These are phyloP conservation scores for Pythium oligandrum DNA, from an alignment of 352 stramenopile species.

Conservation along the genomic window DNA sequence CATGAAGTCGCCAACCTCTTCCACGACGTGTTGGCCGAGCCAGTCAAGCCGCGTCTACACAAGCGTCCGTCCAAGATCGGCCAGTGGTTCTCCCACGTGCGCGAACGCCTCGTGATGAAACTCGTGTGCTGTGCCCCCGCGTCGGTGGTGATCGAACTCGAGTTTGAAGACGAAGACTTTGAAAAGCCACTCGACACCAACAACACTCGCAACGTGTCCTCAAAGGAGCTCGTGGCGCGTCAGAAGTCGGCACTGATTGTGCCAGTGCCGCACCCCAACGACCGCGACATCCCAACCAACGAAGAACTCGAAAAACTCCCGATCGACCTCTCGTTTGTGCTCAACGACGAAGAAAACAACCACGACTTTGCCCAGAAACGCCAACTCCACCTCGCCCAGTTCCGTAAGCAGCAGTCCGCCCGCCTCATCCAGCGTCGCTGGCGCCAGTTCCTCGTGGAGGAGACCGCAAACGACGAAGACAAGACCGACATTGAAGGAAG, in stretches of 20 bases:
- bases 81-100: conserved; percentile 16
- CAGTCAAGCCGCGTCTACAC: conserved; percentile 6
- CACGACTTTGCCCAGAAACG: conserved; percentile 8
- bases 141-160: conserved; percentile 21
- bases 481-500: conserved; percentile 16
- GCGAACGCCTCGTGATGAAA: conserved; percentile 21
- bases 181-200: background rate
- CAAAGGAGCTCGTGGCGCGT: conserved; percentile 13
- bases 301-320: conserved; percentile 22
- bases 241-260: conserved; percentile 22
- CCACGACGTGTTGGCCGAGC: conserved; percentile 5
- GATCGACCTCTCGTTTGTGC: conserved; percentile 24
- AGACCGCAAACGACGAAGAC: conserved; percentile 8
- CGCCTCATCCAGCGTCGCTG: conserved; percentile 22
- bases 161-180: conserved; percentile 25
- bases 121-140: conserved; percentile 22
- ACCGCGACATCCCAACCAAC: conserved; percentile 26
- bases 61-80: conserved; percentile 16
- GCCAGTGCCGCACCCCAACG: conserved; percentile 6
- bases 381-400: conserved; percentile 7
- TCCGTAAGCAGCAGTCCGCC: conserved; percentile 17
- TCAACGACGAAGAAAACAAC: conserved; percentile 15
- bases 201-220: background rate
- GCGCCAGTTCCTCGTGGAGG: conserved; percentile 9
- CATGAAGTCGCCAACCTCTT: conserved; percentile 11